These are phyloP conservation scores for Calonectria fujianensis DNA, from an alignment of 2,329 filamentous ascomycete species.

Conservation along the genomic window DNA sequence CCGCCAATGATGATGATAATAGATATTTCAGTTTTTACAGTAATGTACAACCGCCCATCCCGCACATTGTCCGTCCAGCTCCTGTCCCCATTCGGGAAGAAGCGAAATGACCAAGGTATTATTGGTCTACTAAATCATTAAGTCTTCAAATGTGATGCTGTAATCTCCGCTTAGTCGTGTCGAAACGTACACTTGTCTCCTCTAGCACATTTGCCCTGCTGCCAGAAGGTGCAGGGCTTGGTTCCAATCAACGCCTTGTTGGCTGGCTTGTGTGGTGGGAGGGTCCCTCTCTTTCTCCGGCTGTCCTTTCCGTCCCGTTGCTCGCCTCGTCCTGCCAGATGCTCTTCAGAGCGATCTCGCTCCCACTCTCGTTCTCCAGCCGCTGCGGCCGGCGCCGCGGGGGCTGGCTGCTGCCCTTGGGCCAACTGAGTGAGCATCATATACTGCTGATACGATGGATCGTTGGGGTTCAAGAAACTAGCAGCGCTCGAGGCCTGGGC, in stretches of 20 bases:
- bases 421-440: slow-evolving; percentile 63
- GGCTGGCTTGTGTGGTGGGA: slow-evolving; percentile 65
- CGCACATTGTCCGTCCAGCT: slow-evolving; percentile 29
- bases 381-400: slow-evolving; percentile 45
- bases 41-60: slow-evolving; percentile 50
- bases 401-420: slow-evolving; percentile 57
- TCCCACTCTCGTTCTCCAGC: slow-evolving; percentile 58
- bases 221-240: slow-evolving; percentile 82
- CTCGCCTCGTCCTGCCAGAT: slow-evolving; percentile 57
- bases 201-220: slow-evolving; percentile 82
- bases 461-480: slow-evolving; percentile 60
- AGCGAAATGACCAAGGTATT: slow-evolving; percentile 27
- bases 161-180: slow-evolving; percentile 69
- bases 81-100: slow-evolving; percentile 21
- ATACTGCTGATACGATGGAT: slow-evolving; percentile 64
- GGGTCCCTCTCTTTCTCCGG: slow-evolving; percentile 64
- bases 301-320: slow-evolving; percentile 61
- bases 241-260: slow-evolving; percentile 78
- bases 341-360: slow-evolving; percentile 58
- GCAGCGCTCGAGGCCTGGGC: slow-evolving; percentile 47
- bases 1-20: slow-evolving; percentile 27
- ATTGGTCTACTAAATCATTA: slow-evolving; percentile 26
- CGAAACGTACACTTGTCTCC: slow-evolving; percentile 85
- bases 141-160: slow-evolving; percentile 25
- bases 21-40: slow-evolving; percentile 45